phyloP scores from a whole-genome alignment of 139 green algal genomes.

The Chlorella sp. region DNA sequence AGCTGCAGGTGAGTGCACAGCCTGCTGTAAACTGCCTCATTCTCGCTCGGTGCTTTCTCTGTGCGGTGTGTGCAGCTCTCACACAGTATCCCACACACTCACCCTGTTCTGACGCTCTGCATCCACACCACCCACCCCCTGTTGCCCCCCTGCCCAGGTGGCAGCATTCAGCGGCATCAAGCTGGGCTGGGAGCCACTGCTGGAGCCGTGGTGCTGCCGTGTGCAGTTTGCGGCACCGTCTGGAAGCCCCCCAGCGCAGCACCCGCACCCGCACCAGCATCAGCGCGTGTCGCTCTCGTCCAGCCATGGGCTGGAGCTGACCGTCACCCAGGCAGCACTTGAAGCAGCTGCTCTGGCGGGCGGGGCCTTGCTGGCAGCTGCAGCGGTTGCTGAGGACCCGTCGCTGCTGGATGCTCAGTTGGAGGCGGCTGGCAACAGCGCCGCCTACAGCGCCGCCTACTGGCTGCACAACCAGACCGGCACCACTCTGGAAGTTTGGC shows the following conservation, averaged over 20 bases:
- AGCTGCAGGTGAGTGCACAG: not conserved
- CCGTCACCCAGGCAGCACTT: conserved; percentile 34
- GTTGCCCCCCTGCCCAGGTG: not conserved
- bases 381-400: not conserved
- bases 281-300: conserved; percentile 23
- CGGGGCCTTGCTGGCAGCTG: not conserved
- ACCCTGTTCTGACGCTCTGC: no score
- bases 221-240: conserved; percentile 3
- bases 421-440: not conserved
- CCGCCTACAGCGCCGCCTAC: conserved; percentile 14
- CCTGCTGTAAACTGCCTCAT: no score
- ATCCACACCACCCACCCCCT: not conserved
- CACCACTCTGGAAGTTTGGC: conserved; percentile 37
- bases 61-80: no score
- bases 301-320: conserved; percentile 54
- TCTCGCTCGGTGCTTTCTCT: no score
- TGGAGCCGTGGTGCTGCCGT: conserved; percentile 73
- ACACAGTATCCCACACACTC: no score
- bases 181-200: conserved; percentile 75
- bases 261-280: not conserved
- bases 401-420: not conserved
- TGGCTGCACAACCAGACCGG: conserved; percentile 55
- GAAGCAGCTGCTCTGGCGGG: conserved; percentile 20
- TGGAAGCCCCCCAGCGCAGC: not conserved
- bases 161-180: conserved; percentile 69